Percentiles rank a stretch among this genome's conserved stretches.
These are phyloP conservation scores for Ustanciosporium gigantosporum DNA, from an alignment of 1,284 basidiomycete species.

Conservation along the genomic window DNA sequence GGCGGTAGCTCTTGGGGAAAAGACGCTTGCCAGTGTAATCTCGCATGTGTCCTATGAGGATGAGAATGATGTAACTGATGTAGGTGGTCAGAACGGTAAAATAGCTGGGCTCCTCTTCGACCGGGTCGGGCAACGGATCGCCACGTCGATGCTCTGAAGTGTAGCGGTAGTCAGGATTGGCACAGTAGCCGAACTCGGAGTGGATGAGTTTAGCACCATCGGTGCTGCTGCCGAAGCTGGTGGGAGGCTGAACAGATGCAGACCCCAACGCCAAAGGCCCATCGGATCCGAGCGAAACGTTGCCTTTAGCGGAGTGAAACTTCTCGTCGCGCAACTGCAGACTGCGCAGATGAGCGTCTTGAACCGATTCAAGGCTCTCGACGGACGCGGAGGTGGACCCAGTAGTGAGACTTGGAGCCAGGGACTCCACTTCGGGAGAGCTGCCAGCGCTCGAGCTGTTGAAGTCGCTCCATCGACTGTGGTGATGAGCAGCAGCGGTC, in stretches of 20 bases:
- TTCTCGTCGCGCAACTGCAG: constrained; percentile 9
- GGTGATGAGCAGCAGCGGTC: background rate
- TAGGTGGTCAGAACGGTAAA: constrained; percentile 90
- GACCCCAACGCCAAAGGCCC: constrained; percentile 6
- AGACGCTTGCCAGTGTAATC: constrained; percentile 94
- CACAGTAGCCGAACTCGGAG: constrained; percentile 83
- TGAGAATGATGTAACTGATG: constrained; percentile 65
- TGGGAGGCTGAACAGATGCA: constrained; percentile 20
- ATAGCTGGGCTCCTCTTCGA: constrained; percentile 76
- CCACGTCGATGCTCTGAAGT: constrained; percentile 67
- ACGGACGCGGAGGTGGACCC: constrained; percentile 51
- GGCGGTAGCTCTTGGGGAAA: constrained; percentile 72
- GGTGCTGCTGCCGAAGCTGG: constrained; percentile 29
- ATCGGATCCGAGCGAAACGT: constrained; percentile 5
- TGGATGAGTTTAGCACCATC: constrained; percentile 64
- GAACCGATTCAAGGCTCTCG: constrained; percentile 44
- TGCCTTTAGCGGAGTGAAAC: constrained; percentile 12
- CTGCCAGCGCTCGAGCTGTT: constrained; percentile 15
- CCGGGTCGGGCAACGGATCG: constrained; percentile 55
- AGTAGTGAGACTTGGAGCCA: constrained; percentile 50
- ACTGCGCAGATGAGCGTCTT: constrained; percentile 36
- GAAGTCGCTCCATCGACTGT: background rate
- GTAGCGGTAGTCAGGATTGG: constrained; percentile 72
- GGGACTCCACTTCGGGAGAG: constrained; percentile 34
- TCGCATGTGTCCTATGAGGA: constrained; percentile 85